Conservation (phyloP, 2,329 filamentous ascomycete genomes). For the Colletotrichum tabaci region DNA sequence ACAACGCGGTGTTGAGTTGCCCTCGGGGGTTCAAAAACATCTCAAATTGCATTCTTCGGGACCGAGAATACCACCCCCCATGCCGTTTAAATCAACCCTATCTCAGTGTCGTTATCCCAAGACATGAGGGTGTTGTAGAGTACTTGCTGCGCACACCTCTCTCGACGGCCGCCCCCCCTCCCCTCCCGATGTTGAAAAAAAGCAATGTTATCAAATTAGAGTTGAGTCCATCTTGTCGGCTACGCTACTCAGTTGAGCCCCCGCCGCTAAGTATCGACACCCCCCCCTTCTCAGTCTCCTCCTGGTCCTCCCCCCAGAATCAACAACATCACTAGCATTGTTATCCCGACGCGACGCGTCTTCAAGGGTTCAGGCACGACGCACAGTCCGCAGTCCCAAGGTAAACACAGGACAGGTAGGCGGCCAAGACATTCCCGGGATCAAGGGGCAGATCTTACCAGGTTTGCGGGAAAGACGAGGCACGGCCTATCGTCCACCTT, state of each 20-base stretch:
- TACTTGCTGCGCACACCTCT: neutral
- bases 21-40: constrained; percentile 37
- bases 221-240: constrained; percentile 23
- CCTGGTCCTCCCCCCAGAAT: constrained; percentile 17
- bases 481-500: neutral
- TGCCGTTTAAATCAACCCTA: constrained; percentile 12
- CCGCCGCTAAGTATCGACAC: constrained; percentile 5
- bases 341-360: constrained; percentile 33
- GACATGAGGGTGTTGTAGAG: neutral
- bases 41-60: constrained; percentile 38
- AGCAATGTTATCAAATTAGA: constrained; percentile 35
- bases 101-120: neutral
- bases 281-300: neutral
- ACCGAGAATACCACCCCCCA: neutral
- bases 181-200: constrained; percentile 3
- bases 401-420: constrained; percentile 14
- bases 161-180: neutral
- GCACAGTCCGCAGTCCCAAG: constrained; percentile 11
- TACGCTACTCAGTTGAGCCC: constrained; percentile 22
- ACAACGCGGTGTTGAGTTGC: constrained; percentile 37
- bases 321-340: constrained; percentile 26
- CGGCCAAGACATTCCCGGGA: constrained; percentile 28
- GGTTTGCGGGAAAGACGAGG: constrained; percentile 16
- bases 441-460: constrained; percentile 29
- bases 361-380: constrained; percentile 30